Evolutionary conservation across 768 basidiomycete genomes (phyloP).

Genomic region (Plicaturopsis crispa): DNA sequence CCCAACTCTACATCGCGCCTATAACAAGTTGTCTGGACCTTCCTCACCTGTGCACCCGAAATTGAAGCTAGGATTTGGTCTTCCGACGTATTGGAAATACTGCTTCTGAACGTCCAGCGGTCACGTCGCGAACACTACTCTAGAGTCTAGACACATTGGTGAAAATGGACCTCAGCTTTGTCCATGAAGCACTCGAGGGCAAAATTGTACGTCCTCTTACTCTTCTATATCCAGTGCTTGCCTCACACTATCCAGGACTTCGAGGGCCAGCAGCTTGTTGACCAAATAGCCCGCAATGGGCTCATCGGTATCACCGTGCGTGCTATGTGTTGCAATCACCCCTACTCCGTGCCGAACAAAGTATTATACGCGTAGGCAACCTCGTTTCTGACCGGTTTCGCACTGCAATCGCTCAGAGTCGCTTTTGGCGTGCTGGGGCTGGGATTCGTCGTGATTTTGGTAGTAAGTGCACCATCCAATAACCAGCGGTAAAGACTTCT

Average conservation of each 20-base stretch:
- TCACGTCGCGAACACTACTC: neutral
- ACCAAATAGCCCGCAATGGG: conserved; percentile 33
- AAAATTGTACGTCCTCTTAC: conserved; percentile 27
- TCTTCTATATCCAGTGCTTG: conserved; percentile 1
- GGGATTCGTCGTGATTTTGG: conserved; percentile 27
- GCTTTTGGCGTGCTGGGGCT: conserved; percentile 45
- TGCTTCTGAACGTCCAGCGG: too few relatives aligned
- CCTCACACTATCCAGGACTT: conserved; percentile 39
- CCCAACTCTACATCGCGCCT: too few relatives aligned
- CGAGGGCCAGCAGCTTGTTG: conserved; percentile 49
- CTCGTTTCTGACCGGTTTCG: conserved; percentile 52
- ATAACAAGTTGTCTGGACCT: too few relatives aligned
- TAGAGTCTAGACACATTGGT: neutral
- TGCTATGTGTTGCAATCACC: conserved; percentile 2
- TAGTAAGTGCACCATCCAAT: conserved; percentile 25
- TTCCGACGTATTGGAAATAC: too few relatives aligned
- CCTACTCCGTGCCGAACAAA: neutral
- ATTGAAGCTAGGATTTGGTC: too few relatives aligned
- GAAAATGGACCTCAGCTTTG: conserved; percentile 4
- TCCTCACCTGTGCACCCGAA: too few relatives aligned
- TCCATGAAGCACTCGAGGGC: conserved; percentile 29
- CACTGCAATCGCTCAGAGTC: conserved; percentile 42
- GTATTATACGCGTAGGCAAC: conserved; percentile 27
- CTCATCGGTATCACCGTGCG: conserved; percentile 42
- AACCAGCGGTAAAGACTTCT: neutral